A percentile compares a stretch with the other conserved stretches of the same genome.
Evolutionary conservation across 805 yeast genomes (phyloP).

Genomic region (Spathaspora sp.): DNA sequence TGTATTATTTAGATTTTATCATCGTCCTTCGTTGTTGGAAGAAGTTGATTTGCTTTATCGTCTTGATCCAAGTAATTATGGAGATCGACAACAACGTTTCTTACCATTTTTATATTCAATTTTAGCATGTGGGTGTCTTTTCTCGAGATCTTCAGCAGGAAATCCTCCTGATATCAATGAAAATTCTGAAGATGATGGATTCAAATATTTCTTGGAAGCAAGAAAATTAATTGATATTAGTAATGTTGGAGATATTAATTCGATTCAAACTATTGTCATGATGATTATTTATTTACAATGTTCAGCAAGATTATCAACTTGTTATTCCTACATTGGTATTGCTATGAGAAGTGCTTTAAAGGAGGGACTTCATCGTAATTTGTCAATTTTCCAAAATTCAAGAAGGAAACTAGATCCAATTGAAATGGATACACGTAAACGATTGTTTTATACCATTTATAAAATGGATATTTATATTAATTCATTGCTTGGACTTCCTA

Average conservation of each 20-base stretch:
- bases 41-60: slow-evolving; percentile 75
- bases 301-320: slow-evolving; percentile 80
- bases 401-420: slow-evolving; percentile 64
- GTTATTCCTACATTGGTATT: slow-evolving; percentile 86
- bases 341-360: slow-evolving; percentile 79
- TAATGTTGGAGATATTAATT: slow-evolving; percentile 75
- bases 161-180: slow-evolving; percentile 22
- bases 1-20: slow-evolving; percentile 80
- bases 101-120: slow-evolving; percentile 80
- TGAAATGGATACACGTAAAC: slow-evolving; percentile 76
- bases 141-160: slow-evolving; percentile 42
- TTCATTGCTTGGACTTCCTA: slow-evolving; percentile 81
- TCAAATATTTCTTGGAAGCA: slow-evolving; percentile 76
- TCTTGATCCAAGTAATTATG: slow-evolving; percentile 67
- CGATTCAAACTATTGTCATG: slow-evolving; percentile 86
- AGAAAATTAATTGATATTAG: slow-evolving; percentile 76
- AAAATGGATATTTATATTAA: slow-evolving; percentile 89
- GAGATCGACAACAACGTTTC: slow-evolving; percentile 70
- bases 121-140: slow-evolving; percentile 85
- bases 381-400: slow-evolving; percentile 43
- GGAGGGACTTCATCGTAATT: slow-evolving; percentile 78
- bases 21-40: slow-evolving; percentile 73
- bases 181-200: slow-evolving; percentile 69
- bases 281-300: slow-evolving; percentile 82
- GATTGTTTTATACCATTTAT: slow-evolving; percentile 85